Evolutionary conservation across 306 rosid genomes (phyloP).

Genomic region (Citrullus colocynthis): DNA sequence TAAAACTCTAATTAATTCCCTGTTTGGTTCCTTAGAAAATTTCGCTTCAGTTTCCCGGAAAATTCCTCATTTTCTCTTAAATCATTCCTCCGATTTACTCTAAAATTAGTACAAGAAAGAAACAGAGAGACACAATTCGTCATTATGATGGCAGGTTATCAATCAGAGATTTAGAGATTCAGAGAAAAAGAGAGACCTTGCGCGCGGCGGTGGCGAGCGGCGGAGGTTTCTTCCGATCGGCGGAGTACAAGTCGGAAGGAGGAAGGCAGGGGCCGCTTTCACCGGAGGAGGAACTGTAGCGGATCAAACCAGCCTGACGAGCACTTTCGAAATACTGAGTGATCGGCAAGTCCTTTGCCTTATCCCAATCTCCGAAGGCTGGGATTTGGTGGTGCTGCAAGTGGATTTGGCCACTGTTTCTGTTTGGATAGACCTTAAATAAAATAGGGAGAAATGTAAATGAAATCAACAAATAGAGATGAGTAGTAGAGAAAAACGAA

Average conservation of each 20-base stretch:
- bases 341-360: constrained; percentile 63
- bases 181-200: constrained; percentile 30
- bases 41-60: not conserved
- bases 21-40: not conserved
- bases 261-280: constrained; percentile 34
- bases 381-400: constrained; percentile 48
- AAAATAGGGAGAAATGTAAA: not conserved
- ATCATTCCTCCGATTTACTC: not conserved
- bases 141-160: not conserved
- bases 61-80: not conserved
- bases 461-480: not conserved
- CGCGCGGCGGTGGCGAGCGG: constrained; percentile 15
- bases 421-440: constrained; percentile 16
- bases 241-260: constrained; percentile 35
- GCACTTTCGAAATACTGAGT: constrained; percentile 88
- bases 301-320: constrained; percentile 70
- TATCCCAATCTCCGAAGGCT: constrained; percentile 91
- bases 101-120: not conserved
- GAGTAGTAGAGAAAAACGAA: not conserved
- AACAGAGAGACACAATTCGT: not conserved
- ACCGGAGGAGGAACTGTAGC: constrained; percentile 70
- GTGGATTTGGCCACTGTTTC: constrained; percentile 68
- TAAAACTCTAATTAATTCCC: not conserved
- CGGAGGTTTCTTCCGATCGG: constrained; percentile 28
- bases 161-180: not conserved